These are phyloP conservation scores for Laetiporus sulphureus DNA, from an alignment of 1,284 basidiomycete genomes.

Conservation along the genomic window DNA sequence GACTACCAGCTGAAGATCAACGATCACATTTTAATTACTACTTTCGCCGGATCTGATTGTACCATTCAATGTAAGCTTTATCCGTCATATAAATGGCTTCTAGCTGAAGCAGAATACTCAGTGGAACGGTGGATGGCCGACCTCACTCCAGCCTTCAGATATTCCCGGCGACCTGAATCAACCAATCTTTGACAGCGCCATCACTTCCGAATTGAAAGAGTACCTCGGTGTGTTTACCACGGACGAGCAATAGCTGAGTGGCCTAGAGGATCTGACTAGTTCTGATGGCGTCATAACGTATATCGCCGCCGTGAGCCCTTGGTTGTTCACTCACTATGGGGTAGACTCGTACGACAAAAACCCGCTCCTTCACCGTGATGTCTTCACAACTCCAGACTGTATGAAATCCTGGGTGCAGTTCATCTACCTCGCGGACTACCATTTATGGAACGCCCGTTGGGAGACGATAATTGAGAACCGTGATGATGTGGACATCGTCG, in stretches of 20 bases:
- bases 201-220: constrained; percentile 31
- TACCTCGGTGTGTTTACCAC: constrained; percentile 36
- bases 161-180: constrained; percentile 1
- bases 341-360: constrained; percentile 73
- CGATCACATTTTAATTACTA: constrained; percentile 61
- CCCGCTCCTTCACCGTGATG: constrained; percentile 33
- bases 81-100: too few species aligned
- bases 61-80: constrained; percentile 49
- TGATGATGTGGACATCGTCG: constrained; percentile 42
- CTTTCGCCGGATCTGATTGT: constrained; percentile 74
- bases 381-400: not conserved
- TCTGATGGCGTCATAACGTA: constrained; percentile 19
- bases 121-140: constrained; percentile 68
- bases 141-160: not conserved
- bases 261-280: constrained; percentile 19
- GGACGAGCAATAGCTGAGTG: constrained; percentile 34
- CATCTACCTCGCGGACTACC: constrained; percentile 49
- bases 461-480: constrained; percentile 60
- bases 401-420: constrained; percentile 21
- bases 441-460: constrained; percentile 71
- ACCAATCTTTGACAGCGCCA: constrained; percentile 11
- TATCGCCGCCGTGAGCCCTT: constrained; percentile 33
- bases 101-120: too few species aligned
- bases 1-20: constrained; percentile 60
- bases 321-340: constrained; percentile 77